These are phyloP conservation scores for Sclerotiophoma versabilis DNA, from an alignment of 2,329 filamentous ascomycete species.

Conservation along the genomic window DNA sequence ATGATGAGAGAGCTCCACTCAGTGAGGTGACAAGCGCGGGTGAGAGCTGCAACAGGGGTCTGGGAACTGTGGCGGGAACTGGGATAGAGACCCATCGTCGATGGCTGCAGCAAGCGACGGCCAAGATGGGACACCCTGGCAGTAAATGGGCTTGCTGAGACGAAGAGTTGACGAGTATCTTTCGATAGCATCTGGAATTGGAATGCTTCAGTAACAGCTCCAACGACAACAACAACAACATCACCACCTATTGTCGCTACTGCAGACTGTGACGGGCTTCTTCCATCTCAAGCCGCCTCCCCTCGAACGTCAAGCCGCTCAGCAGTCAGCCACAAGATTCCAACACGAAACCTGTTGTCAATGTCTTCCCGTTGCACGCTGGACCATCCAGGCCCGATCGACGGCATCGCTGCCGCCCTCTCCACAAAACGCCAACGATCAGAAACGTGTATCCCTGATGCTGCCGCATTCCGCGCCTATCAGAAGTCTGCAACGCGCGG, in stretches of 20 bases:
- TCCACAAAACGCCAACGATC: constrained; percentile 22
- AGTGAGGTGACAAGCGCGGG: constrained; percentile 38
- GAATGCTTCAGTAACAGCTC: constrained; percentile 1
- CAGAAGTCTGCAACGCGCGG: constrained; percentile 18
- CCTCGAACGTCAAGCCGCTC: neutral
- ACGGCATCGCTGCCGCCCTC: constrained; percentile 30
- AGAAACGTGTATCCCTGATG: constrained; percentile 21
- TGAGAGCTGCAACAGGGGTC: constrained; percentile 30
- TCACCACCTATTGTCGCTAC: neutral
- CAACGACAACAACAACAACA: neutral
- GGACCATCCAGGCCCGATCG: constrained; percentile 40
- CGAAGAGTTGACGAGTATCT: constrained; percentile 1
- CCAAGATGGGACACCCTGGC: constrained; percentile 29
- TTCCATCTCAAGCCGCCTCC: neutral
- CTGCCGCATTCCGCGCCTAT: constrained; percentile 27
- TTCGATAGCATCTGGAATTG: neutral
- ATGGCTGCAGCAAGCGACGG: constrained; percentile 32
- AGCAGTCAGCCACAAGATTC: constrained; percentile 9
- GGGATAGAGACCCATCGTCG: constrained; percentile 41
- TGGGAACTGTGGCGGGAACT: constrained; percentile 40
- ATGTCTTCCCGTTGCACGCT: constrained; percentile 4
- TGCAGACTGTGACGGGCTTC: neutral
- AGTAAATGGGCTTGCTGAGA: constrained; percentile 22
- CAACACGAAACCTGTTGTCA: constrained; percentile 14
- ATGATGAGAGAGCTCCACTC: constrained; percentile 31